These are phyloP conservation scores for Termitomyces sp. DNA, from an alignment of 1,284 basidiomycete species.

Conservation along the genomic window DNA sequence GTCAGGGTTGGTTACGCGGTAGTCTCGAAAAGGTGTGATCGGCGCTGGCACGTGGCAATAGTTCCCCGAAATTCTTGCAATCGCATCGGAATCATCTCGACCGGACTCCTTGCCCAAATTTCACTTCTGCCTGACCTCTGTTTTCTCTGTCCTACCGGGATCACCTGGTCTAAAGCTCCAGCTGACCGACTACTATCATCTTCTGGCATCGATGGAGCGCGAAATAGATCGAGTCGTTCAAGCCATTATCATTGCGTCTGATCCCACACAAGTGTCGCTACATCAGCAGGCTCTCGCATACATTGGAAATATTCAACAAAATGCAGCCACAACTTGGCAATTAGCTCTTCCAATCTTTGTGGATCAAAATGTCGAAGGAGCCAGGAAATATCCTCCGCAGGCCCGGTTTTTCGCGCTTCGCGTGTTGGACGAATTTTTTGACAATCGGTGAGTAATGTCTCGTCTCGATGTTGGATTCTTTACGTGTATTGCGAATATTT, in stretches of 20 bases:
- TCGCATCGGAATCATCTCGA: slow-evolving; percentile 19
- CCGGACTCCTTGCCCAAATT: slow-evolving; percentile 8
- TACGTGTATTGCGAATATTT: neutral
- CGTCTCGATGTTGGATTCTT: neutral
- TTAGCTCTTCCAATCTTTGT: slow-evolving; percentile 73
- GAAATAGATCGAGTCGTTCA: slow-evolving; percentile 74
- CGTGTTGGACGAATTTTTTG: slow-evolving; percentile 82
- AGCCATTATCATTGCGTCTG: slow-evolving; percentile 80
- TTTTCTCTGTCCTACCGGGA: slow-evolving; percentile 3
- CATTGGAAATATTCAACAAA: slow-evolving; percentile 73
- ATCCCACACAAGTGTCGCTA: slow-evolving; percentile 62
- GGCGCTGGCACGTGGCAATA: slow-evolving; percentile 16
- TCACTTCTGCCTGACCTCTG: slow-evolving; percentile 9
- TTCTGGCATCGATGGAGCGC: slow-evolving; percentile 50
- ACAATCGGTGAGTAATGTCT: slow-evolving; percentile 61
- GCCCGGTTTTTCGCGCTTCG: slow-evolving; percentile 83
- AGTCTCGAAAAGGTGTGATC: slow-evolving; percentile 3
- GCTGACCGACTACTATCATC: slow-evolving; percentile 1
- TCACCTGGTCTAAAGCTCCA: slow-evolving; percentile 3
- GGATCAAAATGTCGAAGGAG: slow-evolving; percentile 51
- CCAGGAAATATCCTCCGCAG: slow-evolving; percentile 65
- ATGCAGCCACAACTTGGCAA: slow-evolving; percentile 72
- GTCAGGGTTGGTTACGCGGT: no score
- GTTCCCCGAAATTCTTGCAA: slow-evolving; percentile 17
- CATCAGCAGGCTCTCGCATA: slow-evolving; percentile 82